phyloP scores from a whole-genome alignment of 345 rosid species.

The Erucastrum elatum region DNA sequence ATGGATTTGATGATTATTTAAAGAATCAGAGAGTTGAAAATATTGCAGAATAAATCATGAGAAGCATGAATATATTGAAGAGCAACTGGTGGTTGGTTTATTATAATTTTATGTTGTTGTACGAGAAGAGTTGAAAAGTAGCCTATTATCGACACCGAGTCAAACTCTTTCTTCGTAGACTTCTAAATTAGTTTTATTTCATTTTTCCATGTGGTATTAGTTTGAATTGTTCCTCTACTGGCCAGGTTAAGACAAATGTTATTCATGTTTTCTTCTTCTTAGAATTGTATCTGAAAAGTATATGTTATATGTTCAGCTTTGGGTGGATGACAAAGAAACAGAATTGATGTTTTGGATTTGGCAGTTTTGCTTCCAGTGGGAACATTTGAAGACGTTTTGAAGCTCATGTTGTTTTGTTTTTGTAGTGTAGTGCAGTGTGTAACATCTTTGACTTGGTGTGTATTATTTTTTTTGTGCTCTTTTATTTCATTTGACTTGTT shows the following conservation, averaged over 20 bases:
- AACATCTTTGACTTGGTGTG: not conserved
- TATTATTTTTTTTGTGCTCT: not conserved
- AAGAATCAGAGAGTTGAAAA: constrained; percentile 14
- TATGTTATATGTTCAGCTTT: constrained; percentile 11
- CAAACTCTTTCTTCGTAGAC: constrained; percentile 9
- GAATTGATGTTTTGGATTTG: constrained; percentile 21
- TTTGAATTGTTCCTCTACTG: constrained; percentile 6
- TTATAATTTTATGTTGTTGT: not conserved
- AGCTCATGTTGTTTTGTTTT: not conserved
- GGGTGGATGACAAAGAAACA: not conserved
- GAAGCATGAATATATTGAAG: constrained; percentile 32
- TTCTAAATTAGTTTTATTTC: not conserved
- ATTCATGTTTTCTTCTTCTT: not conserved
- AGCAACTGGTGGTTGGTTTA: constrained; percentile 4
- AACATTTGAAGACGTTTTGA: constrained; percentile 3
- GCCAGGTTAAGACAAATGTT: constrained; percentile 2
- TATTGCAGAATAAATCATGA: constrained; percentile 23
- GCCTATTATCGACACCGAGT: constrained; percentile 10
- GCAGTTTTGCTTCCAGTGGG: not conserved
- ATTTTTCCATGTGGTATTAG: not conserved
- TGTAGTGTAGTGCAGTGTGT: not conserved
- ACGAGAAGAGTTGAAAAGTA: constrained; percentile 22
- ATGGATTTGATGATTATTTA: constrained; percentile 16
- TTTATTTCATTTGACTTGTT: not conserved
- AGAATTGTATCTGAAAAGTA: constrained; percentile 4